Percentiles rank a stretch among this genome's conserved stretches.
These are phyloP conservation scores for Yamadazyma ubonensis DNA, from an alignment of 805 yeast species.

Conservation along the genomic window DNA sequence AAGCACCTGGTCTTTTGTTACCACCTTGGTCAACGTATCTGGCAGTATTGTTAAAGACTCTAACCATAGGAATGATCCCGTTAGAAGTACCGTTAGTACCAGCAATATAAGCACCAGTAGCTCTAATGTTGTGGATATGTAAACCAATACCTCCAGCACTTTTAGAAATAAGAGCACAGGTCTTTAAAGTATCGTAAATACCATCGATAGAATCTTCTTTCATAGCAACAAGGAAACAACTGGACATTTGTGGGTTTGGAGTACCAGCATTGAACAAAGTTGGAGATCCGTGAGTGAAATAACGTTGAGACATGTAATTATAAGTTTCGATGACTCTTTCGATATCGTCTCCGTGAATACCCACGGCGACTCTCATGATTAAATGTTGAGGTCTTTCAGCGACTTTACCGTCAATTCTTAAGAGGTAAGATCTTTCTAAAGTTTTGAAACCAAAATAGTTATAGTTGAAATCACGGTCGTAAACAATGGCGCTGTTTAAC, in stretches of 20 bases:
- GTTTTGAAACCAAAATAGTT: slow-evolving; percentile 64
- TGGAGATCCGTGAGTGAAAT: slow-evolving; percentile 62
- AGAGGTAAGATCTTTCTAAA: slow-evolving; percentile 56
- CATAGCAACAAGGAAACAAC: slow-evolving; percentile 64
- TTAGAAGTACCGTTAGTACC: slow-evolving; percentile 64
- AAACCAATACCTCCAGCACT: slow-evolving; percentile 65
- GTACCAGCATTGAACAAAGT: slow-evolving; percentile 64
- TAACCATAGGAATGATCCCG: slow-evolving; percentile 61
- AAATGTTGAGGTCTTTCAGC: slow-evolving; percentile 64
- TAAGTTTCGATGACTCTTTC: slow-evolving; percentile 54
- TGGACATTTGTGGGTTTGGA: slow-evolving; percentile 58
- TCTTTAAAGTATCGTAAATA: slow-evolving; percentile 58
- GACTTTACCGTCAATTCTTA: slow-evolving; percentile 53
- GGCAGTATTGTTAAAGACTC: slow-evolving; percentile 63
- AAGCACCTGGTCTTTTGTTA: slow-evolving; percentile 64
- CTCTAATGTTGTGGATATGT: slow-evolving; percentile 58
- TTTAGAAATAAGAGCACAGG: slow-evolving; percentile 61
- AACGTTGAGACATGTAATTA: slow-evolving; percentile 57
- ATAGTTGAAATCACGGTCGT: slow-evolving; percentile 52
- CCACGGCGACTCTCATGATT: slow-evolving; percentile 61
- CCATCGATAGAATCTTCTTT: slow-evolving; percentile 64
- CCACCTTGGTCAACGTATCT: slow-evolving; percentile 68
- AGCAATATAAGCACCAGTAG: slow-evolving; percentile 60
- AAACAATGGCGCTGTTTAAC: slow-evolving; percentile 46
- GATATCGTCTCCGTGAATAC: slow-evolving; percentile 57